Evolutionary conservation across 2,329 filamentous ascomycete genomes (phyloP).

Genomic region (Ophiosphaerella korrae): DNA sequence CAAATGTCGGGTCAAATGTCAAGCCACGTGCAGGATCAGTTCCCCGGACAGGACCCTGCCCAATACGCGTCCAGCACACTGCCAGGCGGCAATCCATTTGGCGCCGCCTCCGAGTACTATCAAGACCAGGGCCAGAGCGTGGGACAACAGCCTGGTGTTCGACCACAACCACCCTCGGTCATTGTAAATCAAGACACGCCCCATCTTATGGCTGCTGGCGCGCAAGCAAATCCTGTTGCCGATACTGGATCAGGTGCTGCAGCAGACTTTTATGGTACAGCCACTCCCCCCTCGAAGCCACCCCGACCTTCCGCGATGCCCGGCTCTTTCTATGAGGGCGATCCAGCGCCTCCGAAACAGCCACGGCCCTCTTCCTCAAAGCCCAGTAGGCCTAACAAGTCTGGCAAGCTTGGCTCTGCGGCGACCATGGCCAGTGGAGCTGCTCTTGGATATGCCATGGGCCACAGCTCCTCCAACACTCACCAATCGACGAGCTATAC

Average conservation of each 20-base stretch:
- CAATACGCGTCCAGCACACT: conserved; percentile 53
- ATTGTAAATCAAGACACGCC: conserved; percentile 60
- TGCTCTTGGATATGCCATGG: conserved; percentile 50
- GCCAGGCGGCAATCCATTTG: conserved; percentile 51
- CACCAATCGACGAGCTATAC: conserved; percentile 32
- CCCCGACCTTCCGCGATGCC: conserved; percentile 42
- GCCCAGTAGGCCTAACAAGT: conserved; percentile 27
- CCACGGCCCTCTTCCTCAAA: conserved; percentile 29
- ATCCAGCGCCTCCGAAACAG: conserved; percentile 37
- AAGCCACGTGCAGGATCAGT: conserved; percentile 61
- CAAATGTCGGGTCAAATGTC: conserved; percentile 48
- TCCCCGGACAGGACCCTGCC: conserved; percentile 62
- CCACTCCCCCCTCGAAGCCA: conserved; percentile 40
- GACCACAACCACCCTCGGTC: conserved; percentile 58
- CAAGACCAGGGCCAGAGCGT: conserved; percentile 67
- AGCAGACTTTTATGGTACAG: conserved; percentile 59
- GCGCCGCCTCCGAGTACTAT: conserved; percentile 66
- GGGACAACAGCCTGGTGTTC: conserved; percentile 62
- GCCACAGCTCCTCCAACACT: conserved; percentile 36
- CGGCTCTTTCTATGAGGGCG: conserved; percentile 43
- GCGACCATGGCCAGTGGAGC: conserved; percentile 48
- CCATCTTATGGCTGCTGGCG: conserved; percentile 61
- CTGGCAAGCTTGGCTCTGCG: conserved; percentile 43
- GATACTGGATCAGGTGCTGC: conserved; percentile 66
- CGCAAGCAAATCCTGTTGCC: conserved; percentile 58